Percentiles rank a stretch among this genome's conserved stretches.
Conservation (phyloP, 352 stramenopile genomes). For the Phytophthora cryptogea region DNA sequence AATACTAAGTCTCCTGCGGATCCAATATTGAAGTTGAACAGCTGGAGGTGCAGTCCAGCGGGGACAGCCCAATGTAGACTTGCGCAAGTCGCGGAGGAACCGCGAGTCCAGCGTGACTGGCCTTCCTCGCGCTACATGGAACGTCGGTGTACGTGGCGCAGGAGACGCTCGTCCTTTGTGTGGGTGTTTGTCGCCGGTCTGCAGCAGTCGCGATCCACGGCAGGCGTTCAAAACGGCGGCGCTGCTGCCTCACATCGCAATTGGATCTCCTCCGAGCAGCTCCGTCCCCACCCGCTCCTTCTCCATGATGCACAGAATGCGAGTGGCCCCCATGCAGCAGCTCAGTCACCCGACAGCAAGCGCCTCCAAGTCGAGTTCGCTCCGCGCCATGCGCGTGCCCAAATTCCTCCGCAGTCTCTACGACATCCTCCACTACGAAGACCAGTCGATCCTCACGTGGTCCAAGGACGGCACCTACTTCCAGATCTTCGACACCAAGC, state of each 20-base stretch:
- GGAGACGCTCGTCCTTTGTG: slow-evolving; percentile 1
- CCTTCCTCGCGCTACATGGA: slow-evolving; percentile 24
- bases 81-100: slow-evolving; percentile 24
- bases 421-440: slow-evolving; percentile 75
- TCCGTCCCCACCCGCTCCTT: neutral
- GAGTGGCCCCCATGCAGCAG: slow-evolving; percentile 25
- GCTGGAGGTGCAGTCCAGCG: slow-evolving; percentile 22
- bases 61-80: slow-evolving; percentile 31
- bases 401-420: slow-evolving; percentile 85
- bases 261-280: slow-evolving; percentile 29
- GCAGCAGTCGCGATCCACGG: slow-evolving; percentile 9
- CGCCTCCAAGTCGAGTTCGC: slow-evolving; percentile 26
- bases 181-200: slow-evolving; percentile 6
- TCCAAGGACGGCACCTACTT: slow-evolving; percentile 69
- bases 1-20: neutral
- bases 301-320: slow-evolving; percentile 34
- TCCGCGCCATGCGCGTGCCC: slow-evolving; percentile 53
- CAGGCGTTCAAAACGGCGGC: slow-evolving; percentile 9
- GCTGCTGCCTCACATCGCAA: slow-evolving; percentile 31
- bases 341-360: slow-evolving; percentile 12
- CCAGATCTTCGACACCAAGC: slow-evolving; percentile 67
- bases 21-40: slow-evolving; percentile 28
- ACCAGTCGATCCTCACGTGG: slow-evolving; percentile 73
- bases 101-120: slow-evolving; percentile 18
- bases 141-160: slow-evolving; percentile 5